Base-by-base conservation (phyloP, 257 asterid species). In the Cruciata laevipes region DNA sequence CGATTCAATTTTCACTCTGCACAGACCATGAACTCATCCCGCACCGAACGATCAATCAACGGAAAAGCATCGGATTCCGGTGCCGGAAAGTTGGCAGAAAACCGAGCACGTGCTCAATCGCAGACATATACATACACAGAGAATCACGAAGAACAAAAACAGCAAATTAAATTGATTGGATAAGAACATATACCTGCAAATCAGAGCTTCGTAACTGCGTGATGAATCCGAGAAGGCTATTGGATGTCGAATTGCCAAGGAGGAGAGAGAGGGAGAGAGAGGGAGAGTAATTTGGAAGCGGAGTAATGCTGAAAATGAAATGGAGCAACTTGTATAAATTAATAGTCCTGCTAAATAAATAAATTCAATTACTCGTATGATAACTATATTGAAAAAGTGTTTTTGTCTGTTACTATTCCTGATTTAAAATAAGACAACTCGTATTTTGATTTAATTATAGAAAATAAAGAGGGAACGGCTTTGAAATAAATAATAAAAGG, bases 241-340 rank as follows among this genome's bases (percentile, higher is more conserved):
- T 18, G 31, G 4, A 27, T 27, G 30, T 13, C 6, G 20, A 38
- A 27, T 17, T 11, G 24, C 12, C 1, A n/a, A n/a, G 49, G 37
- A 20, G 68, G 24, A 53, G 56, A 67, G 53, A 31, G 42, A 17
- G 65, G 14, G 32, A 10, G 6, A 60, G 40, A 14, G 23, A 33
- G 18, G 20, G 55, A 47, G 47, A 47, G 20, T 6, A 42, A 42
- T 58, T 59, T 59, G 66, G 47, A 61, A 61, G 66, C 42, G 65
- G 42, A 30, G 42, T 59, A 9, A 21, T 65, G 24, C 10, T 66
- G 60, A 27, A 47, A 65, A 66, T 27, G 47, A 61, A 18, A 61
- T 16, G 42, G 21, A 25, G 21, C 73, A 27, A 69, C n/a, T n/a
- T n/a, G n/a, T n/a, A n/a, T n/a, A n/a, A n/a, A n/a, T n/a, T n/a